Evolutionary conservation across 2,329 filamentous ascomycete genomes (phyloP), one percentile per base, ranked within the genome.

Genomic region (Beauveria varroae): DNA sequence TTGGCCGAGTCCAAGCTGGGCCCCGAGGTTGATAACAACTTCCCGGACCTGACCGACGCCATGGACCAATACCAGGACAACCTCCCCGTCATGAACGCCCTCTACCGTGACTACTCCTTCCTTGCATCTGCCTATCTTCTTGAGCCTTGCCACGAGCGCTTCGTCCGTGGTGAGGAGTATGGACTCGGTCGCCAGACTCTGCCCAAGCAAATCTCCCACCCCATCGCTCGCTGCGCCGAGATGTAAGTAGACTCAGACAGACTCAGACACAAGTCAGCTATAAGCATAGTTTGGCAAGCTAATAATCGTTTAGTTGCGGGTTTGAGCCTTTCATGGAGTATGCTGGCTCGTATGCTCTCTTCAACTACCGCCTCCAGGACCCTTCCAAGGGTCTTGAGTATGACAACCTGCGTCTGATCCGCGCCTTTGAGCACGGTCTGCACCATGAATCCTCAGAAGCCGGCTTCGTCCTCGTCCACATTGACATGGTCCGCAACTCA

Each of bases 281-380:
- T 14, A 12, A 37, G 12, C 34, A 37, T 10, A 37, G 12, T 1
- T 46, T 34, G 26, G 47, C 22, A 53, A 28, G 58, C 56, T 64
- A 34, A 64, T 40, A 10, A 3, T 49, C 1, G 20, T 22, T 7
- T 62, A 78, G 82, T 58, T 75, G 78, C 80, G 88, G 91, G 62
- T 93, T 96, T 73, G 90, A 93, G 69, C 91, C 92, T 2, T 96
- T 96, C 77, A 93, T 96, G 89, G 91, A 95, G 69, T 96, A 86
- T 71, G 86, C 82, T 62, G 86, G 83, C 63, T 87, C 81, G 59
- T 88, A 87, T 69, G 87, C 85, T 57, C 82, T 87, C 66, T 89
- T 81, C 79, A 88, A 88, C 76, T 89, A 87, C 75, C 83, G 75
- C 60, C 80, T 84, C 41, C 75, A 79, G 63, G 81, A 86, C 70